Conservation (phyloP, 2,329 filamentous ascomycete genomes). For the Colletotrichum sp. region DNA sequence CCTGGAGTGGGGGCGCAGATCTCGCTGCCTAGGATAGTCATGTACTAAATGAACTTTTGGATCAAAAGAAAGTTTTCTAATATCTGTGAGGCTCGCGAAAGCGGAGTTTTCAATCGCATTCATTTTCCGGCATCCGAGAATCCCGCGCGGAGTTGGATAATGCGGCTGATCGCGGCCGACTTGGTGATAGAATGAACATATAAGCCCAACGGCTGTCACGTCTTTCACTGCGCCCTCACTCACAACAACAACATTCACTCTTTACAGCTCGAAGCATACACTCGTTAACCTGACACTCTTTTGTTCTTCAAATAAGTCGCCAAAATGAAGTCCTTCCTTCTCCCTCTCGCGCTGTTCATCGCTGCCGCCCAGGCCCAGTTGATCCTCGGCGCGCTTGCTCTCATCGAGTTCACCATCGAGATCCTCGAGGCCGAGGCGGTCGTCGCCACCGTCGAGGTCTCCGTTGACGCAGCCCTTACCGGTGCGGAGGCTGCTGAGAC, state of each 20-base stretch:
- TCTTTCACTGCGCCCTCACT: too few species aligned
- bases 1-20: background rate
- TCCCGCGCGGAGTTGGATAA: background rate
- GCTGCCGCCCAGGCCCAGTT: background rate
- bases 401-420: background rate
- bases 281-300: background rate
- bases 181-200: background rate
- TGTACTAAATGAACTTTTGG: background rate
- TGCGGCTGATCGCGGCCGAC: background rate
- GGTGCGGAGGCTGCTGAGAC: background rate
- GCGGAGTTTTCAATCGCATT: background rate
- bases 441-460: background rate
- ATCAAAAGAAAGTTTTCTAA: background rate
- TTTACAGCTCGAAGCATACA: background rate
- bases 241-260: background rate
- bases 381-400: background rate
- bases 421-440: background rate
- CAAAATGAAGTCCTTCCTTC: background rate
- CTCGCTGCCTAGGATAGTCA: background rate
- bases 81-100: background rate
- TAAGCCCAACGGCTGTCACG: background rate
- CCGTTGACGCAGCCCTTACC: background rate
- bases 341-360: background rate
- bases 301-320: rapidly evolving
- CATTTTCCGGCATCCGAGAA: background rate